Conservation (phyloP, 139 green algal genomes). For the Closterium sp. region DNA sequence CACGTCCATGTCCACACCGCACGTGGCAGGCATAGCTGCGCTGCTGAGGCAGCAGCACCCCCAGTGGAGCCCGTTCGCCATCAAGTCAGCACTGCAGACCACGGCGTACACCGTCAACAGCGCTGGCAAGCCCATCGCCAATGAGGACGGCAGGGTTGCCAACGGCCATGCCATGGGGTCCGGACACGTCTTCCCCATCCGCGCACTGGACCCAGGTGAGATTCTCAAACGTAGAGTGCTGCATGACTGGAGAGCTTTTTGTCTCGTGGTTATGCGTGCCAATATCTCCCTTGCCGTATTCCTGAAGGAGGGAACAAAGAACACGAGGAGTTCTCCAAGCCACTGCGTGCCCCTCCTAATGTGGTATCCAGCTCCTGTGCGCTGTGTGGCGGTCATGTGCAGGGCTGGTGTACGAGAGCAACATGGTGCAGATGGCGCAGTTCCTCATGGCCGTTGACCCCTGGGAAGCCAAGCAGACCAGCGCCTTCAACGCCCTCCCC, state of each 20-base stretch:
- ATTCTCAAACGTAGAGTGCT: no score
- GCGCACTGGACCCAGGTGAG: background rate
- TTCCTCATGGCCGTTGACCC: background rate
- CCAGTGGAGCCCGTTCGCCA: background rate
- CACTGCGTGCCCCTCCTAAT: background rate
- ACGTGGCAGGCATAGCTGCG: conserved; percentile 16
- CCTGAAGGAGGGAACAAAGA: no score
- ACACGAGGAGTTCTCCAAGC: no score
- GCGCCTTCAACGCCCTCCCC: background rate
- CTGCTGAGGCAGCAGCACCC: conserved; percentile 26
- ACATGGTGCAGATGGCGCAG: background rate
- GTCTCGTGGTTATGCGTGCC: background rate
- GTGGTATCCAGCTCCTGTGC: background rate
- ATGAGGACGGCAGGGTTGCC: background rate
- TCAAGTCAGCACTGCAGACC: conserved; percentile 26
- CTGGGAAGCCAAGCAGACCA: background rate
- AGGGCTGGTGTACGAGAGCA: background rate
- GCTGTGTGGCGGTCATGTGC: background rate
- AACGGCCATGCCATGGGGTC: background rate
- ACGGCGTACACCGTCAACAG: background rate
- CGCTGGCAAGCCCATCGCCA: background rate
- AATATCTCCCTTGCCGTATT: no score
- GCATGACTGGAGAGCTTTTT: background rate
- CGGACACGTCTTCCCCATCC: background rate
- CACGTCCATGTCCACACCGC: conserved; percentile 26